A percentile compares a stretch with the other conserved stretches of the same genome.
These are phyloP conservation scores for Chrysopogon serrulatus DNA, from an alignment of 176 grass and related monocot species.

Conservation along the genomic window DNA sequence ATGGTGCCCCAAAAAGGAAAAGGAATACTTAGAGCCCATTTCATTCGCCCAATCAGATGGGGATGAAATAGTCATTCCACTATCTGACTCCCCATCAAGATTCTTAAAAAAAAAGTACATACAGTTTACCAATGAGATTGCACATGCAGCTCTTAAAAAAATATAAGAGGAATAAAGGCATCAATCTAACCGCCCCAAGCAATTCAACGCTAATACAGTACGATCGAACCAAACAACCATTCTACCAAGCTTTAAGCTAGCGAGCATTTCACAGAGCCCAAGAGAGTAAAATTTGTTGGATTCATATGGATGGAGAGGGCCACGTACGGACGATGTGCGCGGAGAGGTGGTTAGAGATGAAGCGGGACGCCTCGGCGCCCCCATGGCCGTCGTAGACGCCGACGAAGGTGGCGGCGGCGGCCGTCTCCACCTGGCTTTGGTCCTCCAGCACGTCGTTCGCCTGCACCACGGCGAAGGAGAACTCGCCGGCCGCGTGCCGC, in stretches of 20 bases:
- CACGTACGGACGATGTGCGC: slow-evolving; percentile 87
- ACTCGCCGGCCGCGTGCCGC: slow-evolving; percentile 73
- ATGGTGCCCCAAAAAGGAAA: not conserved
- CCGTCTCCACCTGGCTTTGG: slow-evolving; percentile 94
- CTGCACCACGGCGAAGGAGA: slow-evolving; percentile 94
- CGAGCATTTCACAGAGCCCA: not conserved
- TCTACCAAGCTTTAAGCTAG: not conserved
- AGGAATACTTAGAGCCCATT: not conserved
- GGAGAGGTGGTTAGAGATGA: slow-evolving; percentile 85
- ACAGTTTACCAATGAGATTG: not conserved
- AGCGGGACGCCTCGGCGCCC: slow-evolving; percentile 85
- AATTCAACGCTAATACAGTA: not conserved
- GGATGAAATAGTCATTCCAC: not conserved
- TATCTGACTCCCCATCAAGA: not conserved
- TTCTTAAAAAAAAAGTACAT: not conserved
- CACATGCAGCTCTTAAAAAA: not conserved
- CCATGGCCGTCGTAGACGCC: slow-evolving; percentile 98
- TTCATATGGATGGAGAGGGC: not conserved
- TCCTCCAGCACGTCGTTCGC: slow-evolving; percentile 95
- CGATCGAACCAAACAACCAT: not conserved
- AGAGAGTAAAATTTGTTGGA: not conserved
- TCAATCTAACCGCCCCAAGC: not conserved
- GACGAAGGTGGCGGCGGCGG: slow-evolving; percentile 60
- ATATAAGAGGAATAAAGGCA: not conserved
- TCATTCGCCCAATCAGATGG: not conserved